phyloP scores from a whole-genome alignment of 805 yeast species.

The Kluyveromyces lactis region DNA sequence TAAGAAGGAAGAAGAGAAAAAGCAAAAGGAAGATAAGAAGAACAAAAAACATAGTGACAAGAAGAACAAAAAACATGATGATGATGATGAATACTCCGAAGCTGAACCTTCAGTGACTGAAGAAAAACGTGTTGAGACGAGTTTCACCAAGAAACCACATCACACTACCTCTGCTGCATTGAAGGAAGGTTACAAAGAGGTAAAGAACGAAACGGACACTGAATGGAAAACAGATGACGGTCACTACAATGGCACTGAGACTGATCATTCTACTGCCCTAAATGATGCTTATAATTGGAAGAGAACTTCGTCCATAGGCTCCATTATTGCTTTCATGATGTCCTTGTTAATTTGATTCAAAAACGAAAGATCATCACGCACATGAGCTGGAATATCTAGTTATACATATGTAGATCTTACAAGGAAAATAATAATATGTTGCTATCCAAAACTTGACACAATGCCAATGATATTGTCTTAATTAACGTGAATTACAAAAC shows the following conservation, averaged over 20 bases:
- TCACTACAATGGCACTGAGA: not conserved
- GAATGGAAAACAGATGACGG: not conserved
- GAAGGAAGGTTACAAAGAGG: not conserved
- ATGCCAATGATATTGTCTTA: too few relatives aligned
- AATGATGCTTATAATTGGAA: not conserved
- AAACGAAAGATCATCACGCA: too few relatives aligned
- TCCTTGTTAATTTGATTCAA: not conserved
- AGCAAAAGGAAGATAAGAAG: conserved; percentile 1
- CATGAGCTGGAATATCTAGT: too few relatives aligned
- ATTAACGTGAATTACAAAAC: too few relatives aligned
- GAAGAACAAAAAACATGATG: not conserved
- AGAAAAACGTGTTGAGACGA: conserved; percentile 1
- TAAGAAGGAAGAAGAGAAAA: not conserved
- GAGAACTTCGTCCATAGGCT: not conserved
- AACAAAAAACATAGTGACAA: not conserved
- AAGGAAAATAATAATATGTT: too few relatives aligned
- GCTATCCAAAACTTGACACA: too few relatives aligned
- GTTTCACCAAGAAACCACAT: not conserved
- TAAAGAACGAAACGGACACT: not conserved
- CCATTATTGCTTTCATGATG: not conserved
- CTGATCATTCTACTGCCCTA: not conserved
- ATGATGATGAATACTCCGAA: conserved; percentile 1
- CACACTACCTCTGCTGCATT: not conserved
- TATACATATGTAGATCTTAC: too few relatives aligned
- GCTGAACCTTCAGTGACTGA: conserved; percentile 2